Evolutionary conservation across 768 basidiomycete genomes (phyloP).

Genomic region (Xerocomellus amylosporus): DNA sequence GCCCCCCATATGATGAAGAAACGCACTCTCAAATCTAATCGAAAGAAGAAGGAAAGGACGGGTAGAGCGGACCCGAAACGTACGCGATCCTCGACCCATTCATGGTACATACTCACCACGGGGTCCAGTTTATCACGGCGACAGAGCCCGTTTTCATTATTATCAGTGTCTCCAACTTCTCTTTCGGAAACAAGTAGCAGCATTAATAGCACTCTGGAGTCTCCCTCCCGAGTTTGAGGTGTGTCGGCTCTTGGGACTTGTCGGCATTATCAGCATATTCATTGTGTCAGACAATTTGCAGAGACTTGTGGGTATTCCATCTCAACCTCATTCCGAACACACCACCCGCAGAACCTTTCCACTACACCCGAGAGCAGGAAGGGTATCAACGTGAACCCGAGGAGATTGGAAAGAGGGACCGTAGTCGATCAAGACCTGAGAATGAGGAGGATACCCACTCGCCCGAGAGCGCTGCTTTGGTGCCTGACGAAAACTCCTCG

Average conservation of each 20-base stretch:
- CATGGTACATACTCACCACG: neutral
- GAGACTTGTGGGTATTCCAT: conserved; percentile 79
- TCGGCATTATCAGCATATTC: conserved; percentile 1
- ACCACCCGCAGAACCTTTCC: conserved; percentile 58
- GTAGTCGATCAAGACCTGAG: conserved; percentile 10
- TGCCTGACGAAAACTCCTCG: conserved; percentile 7
- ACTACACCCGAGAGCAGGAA: conserved; percentile 42
- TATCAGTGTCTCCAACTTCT: conserved; percentile 84
- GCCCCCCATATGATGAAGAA: conserved; percentile 64
- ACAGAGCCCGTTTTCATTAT: conserved; percentile 72
- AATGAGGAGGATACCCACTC: conserved; percentile 13
- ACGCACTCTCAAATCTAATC: conserved; percentile 57
- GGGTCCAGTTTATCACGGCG: conserved; percentile 75
- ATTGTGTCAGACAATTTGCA: conserved; percentile 57
- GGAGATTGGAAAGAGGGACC: neutral
- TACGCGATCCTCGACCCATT: conserved; percentile 26
- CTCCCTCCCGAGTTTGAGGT: conserved; percentile 83
- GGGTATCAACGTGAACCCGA: conserved; percentile 12
- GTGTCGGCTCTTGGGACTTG: conserved; percentile 11
- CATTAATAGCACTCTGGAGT: conserved; percentile 61
- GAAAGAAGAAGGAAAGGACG: conserved; percentile 48
- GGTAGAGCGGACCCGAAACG: conserved; percentile 62
- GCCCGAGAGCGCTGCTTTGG: conserved; percentile 10
- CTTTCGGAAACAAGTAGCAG: conserved; percentile 69
- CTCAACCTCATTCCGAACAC: conserved; percentile 59